These are phyloP conservation scores for Penicillium arizonense DNA, from an alignment of 495 filamentous ascomycete genomes.

Conservation along the genomic window DNA sequence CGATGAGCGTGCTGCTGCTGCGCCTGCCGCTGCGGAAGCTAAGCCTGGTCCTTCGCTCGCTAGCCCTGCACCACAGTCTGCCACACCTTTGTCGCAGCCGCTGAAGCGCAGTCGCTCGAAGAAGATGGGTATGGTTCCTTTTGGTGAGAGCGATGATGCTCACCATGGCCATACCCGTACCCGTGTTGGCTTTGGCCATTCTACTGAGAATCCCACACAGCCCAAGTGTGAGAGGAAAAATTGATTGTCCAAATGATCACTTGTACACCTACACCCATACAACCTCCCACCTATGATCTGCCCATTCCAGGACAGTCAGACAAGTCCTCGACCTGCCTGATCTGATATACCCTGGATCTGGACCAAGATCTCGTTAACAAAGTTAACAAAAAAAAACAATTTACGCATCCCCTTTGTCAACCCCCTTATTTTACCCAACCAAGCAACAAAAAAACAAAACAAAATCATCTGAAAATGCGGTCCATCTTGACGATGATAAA, in stretches of 20 bases:
- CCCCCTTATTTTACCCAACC: neutral
- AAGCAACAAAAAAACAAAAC: neutral
- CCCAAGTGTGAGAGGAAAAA: conserved; percentile 25
- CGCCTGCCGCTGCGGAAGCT: conserved; percentile 31
- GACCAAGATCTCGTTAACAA: no score
- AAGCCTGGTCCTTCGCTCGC: conserved; percentile 38
- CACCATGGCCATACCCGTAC: conserved; percentile 40
- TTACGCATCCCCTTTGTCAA: neutral
- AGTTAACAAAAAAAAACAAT: neutral
- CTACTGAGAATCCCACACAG: conserved; percentile 27
- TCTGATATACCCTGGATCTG: no score
- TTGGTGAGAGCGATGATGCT: conserved; percentile 22
- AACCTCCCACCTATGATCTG: neutral
- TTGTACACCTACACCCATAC: neutral
- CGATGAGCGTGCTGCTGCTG: conserved; percentile 38
- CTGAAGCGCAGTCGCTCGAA: conserved; percentile 41
- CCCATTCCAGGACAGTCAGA: no score
- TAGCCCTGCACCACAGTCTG: conserved; percentile 29
- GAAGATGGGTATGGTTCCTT: conserved; percentile 48
- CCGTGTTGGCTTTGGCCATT: conserved; percentile 49
- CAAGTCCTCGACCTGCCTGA: no score
- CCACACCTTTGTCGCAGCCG: conserved; percentile 41
- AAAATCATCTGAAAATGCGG: neutral
- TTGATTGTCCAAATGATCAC: neutral
- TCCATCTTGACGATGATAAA: conserved; percentile 4